Percentiles rank a stretch among this genome's conserved stretches.
These are phyloP conservation scores for Chlorella variabilis DNA, from an alignment of 163 green algal species.

Conservation along the genomic window DNA sequence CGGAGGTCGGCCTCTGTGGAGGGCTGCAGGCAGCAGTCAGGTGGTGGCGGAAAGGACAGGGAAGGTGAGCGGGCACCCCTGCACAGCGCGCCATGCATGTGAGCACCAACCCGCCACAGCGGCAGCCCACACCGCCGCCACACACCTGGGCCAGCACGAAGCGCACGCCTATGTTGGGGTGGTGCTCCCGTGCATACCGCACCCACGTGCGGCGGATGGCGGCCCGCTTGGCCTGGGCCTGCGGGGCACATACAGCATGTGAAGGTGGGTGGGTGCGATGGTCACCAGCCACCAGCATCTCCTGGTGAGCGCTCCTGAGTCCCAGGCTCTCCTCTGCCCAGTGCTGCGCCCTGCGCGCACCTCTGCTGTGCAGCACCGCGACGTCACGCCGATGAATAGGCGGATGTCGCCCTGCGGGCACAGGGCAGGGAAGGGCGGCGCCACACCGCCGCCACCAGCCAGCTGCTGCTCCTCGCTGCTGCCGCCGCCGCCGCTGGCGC, in stretches of 20 bases:
- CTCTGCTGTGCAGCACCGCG: constrained; percentile 34
- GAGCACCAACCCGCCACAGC: too few relatives aligned
- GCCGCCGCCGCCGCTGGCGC: neutral
- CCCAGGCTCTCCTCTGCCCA: too few relatives aligned
- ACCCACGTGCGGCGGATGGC: constrained; percentile 46
- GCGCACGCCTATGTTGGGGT: neutral
- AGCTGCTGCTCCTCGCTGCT: neutral
- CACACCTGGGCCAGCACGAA: constrained; percentile 48
- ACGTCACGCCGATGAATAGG: constrained; percentile 45
- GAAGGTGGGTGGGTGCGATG: too few relatives aligned
- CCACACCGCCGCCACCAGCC: neutral
- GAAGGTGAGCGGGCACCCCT: too few relatives aligned
- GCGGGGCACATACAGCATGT: neutral
- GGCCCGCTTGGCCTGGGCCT: constrained; percentile 40
- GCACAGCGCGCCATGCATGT: too few relatives aligned
- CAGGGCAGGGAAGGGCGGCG: neutral
- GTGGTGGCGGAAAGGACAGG: too few relatives aligned
- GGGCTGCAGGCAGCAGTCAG: constrained; percentile 31
- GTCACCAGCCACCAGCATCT: too few relatives aligned
- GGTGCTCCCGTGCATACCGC: constrained; percentile 4
- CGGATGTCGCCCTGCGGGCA: constrained; percentile 40
- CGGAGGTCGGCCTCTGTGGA: neutral
- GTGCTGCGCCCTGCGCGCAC: too few relatives aligned
- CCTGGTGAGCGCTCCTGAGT: too few relatives aligned
- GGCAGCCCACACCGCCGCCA: too few relatives aligned